A percentile compares a stretch with the other conserved stretches of the same genome.
These are phyloP conservation scores for Mimosa pudica DNA, from an alignment of 306 rosid genomes.

Conservation along the genomic window DNA sequence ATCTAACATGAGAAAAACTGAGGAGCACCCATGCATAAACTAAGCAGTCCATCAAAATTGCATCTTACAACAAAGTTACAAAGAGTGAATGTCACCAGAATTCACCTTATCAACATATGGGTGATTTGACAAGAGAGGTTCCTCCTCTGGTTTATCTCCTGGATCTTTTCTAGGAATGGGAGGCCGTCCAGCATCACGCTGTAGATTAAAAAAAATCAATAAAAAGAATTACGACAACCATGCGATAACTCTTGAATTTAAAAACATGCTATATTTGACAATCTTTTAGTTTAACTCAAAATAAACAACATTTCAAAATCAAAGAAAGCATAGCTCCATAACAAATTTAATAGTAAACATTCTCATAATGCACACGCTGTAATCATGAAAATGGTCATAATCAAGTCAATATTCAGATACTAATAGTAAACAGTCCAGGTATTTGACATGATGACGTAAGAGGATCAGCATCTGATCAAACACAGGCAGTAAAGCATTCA, in stretches of 20 bases:
- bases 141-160: constrained; percentile 85
- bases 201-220: constrained; percentile 40
- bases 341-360: constrained; percentile 12
- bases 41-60: constrained; percentile 16
- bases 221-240: constrained; percentile 18
- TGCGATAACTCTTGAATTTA: constrained; percentile 22
- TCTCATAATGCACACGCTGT: background rate
- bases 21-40: constrained; percentile 27
- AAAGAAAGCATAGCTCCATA: constrained; percentile 18
- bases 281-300: constrained; percentile 4
- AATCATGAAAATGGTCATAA: constrained; percentile 21
- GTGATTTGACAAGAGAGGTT: constrained; percentile 81
- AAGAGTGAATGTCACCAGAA: constrained; percentile 25
- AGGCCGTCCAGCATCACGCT: constrained; percentile 93
- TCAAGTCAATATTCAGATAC: background rate
- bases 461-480: constrained; percentile 30
- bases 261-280: constrained; percentile 16
- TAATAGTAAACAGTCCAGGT: background rate
- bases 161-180: constrained; percentile 92
- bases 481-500: background rate
- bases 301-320: background rate
- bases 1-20: background rate
- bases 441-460: constrained; percentile 8
- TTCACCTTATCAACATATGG: constrained; percentile 88
- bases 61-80: constrained; percentile 27